Evolutionary conservation across 495 filamentous ascomycete genomes (phyloP), one percentile per base, ranked within the genome.

Genomic region (Penicillium chermesinum): DNA sequence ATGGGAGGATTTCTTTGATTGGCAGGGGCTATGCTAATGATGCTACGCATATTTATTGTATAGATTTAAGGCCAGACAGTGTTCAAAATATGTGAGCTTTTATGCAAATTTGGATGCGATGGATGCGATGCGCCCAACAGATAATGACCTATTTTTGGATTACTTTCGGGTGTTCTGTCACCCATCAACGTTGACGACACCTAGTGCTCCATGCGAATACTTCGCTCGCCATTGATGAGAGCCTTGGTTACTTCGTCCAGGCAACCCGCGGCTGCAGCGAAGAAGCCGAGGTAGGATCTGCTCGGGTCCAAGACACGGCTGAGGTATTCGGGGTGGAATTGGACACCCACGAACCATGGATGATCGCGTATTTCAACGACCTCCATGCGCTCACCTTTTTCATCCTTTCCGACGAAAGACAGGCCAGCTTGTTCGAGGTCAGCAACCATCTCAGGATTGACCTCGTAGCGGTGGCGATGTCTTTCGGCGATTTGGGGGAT

Each of bases 261-360:
- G 49, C 77, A 78, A 1, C 84, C 85, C 0, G 79, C 74, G 27
- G 80, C 81, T 5, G 88, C 87, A 18, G 91, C 88, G 36, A 96
- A 78, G 59, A 96, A 90, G 4, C 91, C 91, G 3, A 96, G 74
- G 70, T 89, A 93, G 1, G 87, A 81, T 61, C 81, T 81, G 56
- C 81, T 86, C 1, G 89, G 89, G 21, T 79, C 66, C 53, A 91
- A 68, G 6, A 93, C 88, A 22, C 84, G 75, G 25, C 70, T 78
- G 36, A 86, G 68, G 51, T 93, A 94, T 61, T 95, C 89, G 0
- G 89, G 89, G 67, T 95, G 89, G 62, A 85, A 91, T 65, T 94
- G 88, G 14, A 93, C 88, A 49, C 83, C 93, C 15, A 98, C 87
- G 61, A 84, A 98, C 75, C 81, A 98, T 1, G 87, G 86, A 63